Evolutionary conservation across 2,329 filamentous ascomycete species (phyloP).

Genomic region (Epichloe gansuensis): DNA sequence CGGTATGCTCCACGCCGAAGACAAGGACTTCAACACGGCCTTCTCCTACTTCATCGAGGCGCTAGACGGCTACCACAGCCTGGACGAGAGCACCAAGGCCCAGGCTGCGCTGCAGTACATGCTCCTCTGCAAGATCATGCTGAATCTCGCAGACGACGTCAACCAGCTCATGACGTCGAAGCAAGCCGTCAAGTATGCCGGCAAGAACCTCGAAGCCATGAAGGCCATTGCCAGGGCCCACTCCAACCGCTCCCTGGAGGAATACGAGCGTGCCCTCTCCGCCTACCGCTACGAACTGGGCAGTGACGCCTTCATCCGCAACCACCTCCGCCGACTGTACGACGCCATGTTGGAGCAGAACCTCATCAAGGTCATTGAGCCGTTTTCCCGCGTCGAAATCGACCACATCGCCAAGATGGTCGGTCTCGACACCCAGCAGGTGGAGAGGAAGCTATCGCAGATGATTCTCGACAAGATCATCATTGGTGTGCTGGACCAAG

Average conservation of each 20-base stretch:
- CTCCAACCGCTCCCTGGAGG: constrained; percentile 86
- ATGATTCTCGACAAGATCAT: constrained; percentile 99
- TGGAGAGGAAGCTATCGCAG: constrained; percentile 95
- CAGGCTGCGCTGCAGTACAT: constrained; percentile 98
- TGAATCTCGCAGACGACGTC: constrained; percentile 93
- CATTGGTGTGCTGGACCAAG: constrained; percentile 92
- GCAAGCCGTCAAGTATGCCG: constrained; percentile 91
- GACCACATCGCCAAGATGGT: constrained; percentile 97
- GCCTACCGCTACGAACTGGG: constrained; percentile 89
- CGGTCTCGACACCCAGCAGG: constrained; percentile 86
- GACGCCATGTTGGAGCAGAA: constrained; percentile 99
- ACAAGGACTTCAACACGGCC: constrained; percentile 97
- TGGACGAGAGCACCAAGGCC: constrained; percentile 80
- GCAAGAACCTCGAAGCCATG: constrained; percentile 95
- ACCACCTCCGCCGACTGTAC: constrained; percentile 89
- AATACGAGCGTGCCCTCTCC: constrained; percentile 88
- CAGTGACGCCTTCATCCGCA: constrained; percentile 90
- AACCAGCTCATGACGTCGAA: constrained; percentile 90
- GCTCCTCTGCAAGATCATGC: constrained; percentile 99
- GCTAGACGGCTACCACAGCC: constrained; percentile 87
- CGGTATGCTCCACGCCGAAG: constrained; percentile 96
- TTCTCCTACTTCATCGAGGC: constrained; percentile 99
- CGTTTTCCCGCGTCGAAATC: constrained; percentile 94
- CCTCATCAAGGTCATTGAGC: constrained; percentile 98
- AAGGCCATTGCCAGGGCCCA: constrained; percentile 96